These are phyloP conservation scores for Stagonosporopsis vannaccii DNA, from an alignment of 2,329 filamentous ascomycete species.

Conservation along the genomic window DNA sequence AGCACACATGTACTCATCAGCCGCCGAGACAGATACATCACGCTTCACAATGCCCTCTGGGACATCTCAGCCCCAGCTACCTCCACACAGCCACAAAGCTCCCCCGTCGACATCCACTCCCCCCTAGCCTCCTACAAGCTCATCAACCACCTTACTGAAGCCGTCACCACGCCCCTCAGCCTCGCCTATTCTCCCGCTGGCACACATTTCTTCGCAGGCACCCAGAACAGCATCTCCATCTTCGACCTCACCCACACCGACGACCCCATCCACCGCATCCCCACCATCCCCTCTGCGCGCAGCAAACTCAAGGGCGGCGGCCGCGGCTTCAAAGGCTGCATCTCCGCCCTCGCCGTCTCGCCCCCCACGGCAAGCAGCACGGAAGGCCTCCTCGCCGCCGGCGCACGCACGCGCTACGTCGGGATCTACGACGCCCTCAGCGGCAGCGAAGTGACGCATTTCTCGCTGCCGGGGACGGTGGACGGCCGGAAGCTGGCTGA, in stretches of 20 bases:
- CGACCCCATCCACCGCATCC: slow-evolving; percentile 51
- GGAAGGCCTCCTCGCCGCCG: slow-evolving; percentile 62
- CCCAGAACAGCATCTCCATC: slow-evolving; percentile 59
- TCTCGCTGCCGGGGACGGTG: slow-evolving; percentile 50
- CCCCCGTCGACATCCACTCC: slow-evolving; percentile 33
- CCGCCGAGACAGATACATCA: slow-evolving; percentile 62
- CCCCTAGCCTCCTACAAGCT: slow-evolving; percentile 62
- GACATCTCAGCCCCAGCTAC: slow-evolving; percentile 29
- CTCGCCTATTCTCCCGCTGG: slow-evolving; percentile 61
- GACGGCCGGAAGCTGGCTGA: too few relatives aligned
- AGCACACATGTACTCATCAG: slow-evolving; percentile 62
- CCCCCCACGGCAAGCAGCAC: slow-evolving; percentile 32
- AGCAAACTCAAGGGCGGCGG: slow-evolving; percentile 54
- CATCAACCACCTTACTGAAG: slow-evolving; percentile 63
- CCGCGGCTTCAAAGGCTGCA: slow-evolving; percentile 62
- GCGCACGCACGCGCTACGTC: slow-evolving; percentile 63
- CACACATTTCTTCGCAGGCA: slow-evolving; percentile 64
- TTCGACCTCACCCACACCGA: slow-evolving; percentile 63
- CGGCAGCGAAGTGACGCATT: slow-evolving; percentile 60
- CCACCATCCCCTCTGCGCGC: slow-evolving; percentile 57
- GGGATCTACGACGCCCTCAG: slow-evolving; percentile 63
- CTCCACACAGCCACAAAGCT: background rate
- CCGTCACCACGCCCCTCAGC: slow-evolving; percentile 62
- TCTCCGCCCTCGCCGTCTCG: slow-evolving; percentile 59
- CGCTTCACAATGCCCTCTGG: slow-evolving; percentile 62